A percentile compares a stretch with the other conserved stretches of the same genome.
These are phyloP conservation scores for Syzygium aqueum DNA, from an alignment of 345 rosid species.

Conservation along the genomic window DNA sequence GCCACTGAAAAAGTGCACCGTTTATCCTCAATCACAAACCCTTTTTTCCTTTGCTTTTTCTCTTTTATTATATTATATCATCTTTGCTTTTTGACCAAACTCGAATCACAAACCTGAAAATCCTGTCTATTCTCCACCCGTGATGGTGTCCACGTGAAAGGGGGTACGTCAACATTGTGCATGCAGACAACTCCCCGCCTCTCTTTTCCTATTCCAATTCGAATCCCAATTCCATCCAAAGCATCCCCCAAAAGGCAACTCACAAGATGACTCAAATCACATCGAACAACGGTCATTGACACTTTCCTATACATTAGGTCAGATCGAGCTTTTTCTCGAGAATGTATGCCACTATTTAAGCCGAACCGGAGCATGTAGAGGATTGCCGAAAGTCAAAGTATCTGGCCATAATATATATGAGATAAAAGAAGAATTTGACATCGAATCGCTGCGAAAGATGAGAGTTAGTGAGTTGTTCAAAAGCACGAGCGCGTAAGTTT, in stretches of 20 bases:
- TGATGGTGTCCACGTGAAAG: conserved; percentile 28
- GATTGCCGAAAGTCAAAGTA: too few species aligned
- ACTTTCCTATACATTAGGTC: neutral
- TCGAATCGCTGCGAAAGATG: too few species aligned
- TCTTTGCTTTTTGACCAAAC: neutral
- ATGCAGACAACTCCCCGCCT: neutral
- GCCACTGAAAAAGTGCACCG: conserved; percentile 1
- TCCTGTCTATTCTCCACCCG: conserved; percentile 14
- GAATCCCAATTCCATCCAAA: too few species aligned
- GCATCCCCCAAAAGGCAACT: neutral
- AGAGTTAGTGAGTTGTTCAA: too few species aligned
- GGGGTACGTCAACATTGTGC: conserved; percentile 11
- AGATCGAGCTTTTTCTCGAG: too few species aligned
- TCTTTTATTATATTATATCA: too few species aligned
- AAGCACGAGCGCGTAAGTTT: neutral
- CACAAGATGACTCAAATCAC: neutral
- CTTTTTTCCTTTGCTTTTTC: neutral
- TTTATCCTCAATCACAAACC: neutral
- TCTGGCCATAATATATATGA: too few species aligned
- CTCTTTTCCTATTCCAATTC: neutral
- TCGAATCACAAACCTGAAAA: neutral
- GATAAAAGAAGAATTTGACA: too few species aligned
- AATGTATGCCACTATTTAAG: neutral
- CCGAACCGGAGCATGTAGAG: neutral
- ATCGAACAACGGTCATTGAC: neutral